A percentile compares a stretch with the other conserved stretches of the same genome.
Evolutionary conservation across 768 basidiomycete genomes (phyloP).

Genomic region (Tubosaeta sp.): DNA sequence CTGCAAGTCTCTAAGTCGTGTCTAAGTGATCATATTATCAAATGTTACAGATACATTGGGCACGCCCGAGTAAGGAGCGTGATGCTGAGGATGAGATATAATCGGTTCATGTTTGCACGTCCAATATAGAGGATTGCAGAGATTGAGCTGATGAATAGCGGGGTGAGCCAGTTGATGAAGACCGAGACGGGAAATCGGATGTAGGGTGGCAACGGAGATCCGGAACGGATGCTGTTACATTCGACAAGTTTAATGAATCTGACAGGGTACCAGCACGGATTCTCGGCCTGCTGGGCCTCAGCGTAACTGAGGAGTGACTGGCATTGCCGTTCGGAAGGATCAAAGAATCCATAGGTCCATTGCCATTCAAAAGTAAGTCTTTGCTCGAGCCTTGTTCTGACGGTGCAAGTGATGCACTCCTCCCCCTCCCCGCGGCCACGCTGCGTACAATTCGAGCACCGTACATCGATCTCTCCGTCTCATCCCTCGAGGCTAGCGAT

Average conservation of each 20-base stretch:
- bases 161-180: slow-evolving; percentile 11
- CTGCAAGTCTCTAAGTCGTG: too few species aligned
- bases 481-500: slow-evolving; percentile 35
- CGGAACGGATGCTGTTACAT: slow-evolving; percentile 23
- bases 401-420: slow-evolving; percentile 35
- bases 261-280: slow-evolving; percentile 4
- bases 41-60: slow-evolving; percentile 2
- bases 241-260: slow-evolving; percentile 7
- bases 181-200: slow-evolving; percentile 8
- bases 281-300: slow-evolving; percentile 18
- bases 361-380: slow-evolving; percentile 10
- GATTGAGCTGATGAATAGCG: slow-evolving; percentile 10
- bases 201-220: slow-evolving; percentile 18
- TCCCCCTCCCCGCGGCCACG: slow-evolving; percentile 45
- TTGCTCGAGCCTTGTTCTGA: slow-evolving; percentile 26
- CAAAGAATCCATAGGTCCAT: slow-evolving; percentile 5
- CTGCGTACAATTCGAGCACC: slow-evolving; percentile 54
- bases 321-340: slow-evolving; percentile 24
- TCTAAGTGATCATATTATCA: not conserved
- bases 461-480: slow-evolving; percentile 21
- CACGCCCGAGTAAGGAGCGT: slow-evolving; percentile 19
- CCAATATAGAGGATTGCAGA: slow-evolving; percentile 13
- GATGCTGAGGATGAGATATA: slow-evolving; percentile 16
- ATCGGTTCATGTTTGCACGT: slow-evolving; percentile 24
- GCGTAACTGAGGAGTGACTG: slow-evolving; percentile 17